Evolutionary conservation across 768 basidiomycete genomes (phyloP).

Genomic region (Auriscalpium vulgare): DNA sequence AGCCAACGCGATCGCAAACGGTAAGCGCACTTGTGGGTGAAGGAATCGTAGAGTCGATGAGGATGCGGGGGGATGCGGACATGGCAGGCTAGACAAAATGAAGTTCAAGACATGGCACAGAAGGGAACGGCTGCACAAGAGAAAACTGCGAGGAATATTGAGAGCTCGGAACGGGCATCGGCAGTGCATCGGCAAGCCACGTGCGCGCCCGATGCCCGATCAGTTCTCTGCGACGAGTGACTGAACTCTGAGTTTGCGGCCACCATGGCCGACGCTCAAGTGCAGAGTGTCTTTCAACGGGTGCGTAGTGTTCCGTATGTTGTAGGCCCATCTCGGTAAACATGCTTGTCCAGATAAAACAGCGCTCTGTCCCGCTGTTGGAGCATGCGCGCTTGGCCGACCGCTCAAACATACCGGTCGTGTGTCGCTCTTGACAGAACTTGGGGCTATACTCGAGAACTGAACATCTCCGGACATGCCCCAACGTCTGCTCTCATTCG

Average conservation of each 20-base stretch:
- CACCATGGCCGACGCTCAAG: constrained; percentile 5
- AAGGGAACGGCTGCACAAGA: neutral
- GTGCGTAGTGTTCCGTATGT: neutral
- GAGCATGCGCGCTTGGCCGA: constrained; percentile 59
- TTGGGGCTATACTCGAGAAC: constrained; percentile 40
- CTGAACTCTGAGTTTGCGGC: too few species aligned
- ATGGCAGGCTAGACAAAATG: too few species aligned
- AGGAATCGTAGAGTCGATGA: constrained; percentile 82
- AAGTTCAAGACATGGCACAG: neutral
- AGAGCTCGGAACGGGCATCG: too few species aligned
- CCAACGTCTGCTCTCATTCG: constrained; percentile 60
- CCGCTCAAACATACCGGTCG: constrained; percentile 33
- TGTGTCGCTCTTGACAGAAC: constrained; percentile 43
- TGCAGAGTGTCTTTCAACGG: constrained; percentile 8
- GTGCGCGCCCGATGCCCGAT: neutral
- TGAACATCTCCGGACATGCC: constrained; percentile 27
- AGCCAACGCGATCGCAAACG: neutral
- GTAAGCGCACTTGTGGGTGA: constrained; percentile 80
- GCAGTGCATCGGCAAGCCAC: too few species aligned
- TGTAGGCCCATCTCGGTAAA: neutral
- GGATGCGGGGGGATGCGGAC: constrained; percentile 35
- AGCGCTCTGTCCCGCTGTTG: constrained; percentile 75
- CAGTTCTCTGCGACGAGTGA: too few species aligned
- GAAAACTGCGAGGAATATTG: neutral
- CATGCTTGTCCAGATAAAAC: constrained; percentile 40